phyloP scores from a whole-genome alignment of 768 basidiomycete genomes.

The Podaxis carcinomalis region DNA sequence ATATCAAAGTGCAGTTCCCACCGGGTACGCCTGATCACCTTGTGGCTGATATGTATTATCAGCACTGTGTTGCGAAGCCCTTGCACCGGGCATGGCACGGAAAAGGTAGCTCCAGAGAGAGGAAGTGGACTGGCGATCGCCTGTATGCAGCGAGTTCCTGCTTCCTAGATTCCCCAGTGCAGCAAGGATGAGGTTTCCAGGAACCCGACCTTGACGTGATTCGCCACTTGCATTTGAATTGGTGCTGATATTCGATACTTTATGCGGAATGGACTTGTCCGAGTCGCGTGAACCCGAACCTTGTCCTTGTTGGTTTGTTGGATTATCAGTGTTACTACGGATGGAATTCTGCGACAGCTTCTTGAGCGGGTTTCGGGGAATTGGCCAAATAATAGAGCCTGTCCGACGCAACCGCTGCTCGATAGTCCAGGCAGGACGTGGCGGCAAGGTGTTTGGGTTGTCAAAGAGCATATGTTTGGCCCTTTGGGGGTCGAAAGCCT shows the following conservation, averaged over 20 bases:
- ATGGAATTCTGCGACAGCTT: conserved; percentile 5
- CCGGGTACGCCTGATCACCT: conserved; percentile 2
- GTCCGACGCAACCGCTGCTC: conserved; percentile 4
- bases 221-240: conserved; percentile 29
- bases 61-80: conserved; percentile 6
- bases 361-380: conserved; percentile 6
- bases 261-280: conserved; percentile 18
- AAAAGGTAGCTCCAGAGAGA: conserved; percentile 17
- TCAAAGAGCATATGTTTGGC: conserved; percentile 12
- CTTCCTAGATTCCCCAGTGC: conserved; percentile 24
- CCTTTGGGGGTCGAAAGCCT: not conserved
- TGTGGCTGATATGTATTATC: not conserved
- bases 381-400: conserved; percentile 6
- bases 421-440: conserved; percentile 3
- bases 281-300: not conserved
- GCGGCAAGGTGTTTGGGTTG: conserved; percentile 1
- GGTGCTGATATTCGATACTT: conserved; percentile 24
- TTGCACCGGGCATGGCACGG: conserved; percentile 3
- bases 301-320: not conserved
- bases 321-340: not conserved
- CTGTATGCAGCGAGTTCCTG: conserved; percentile 15
- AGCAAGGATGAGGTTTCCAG: conserved; percentile 31
- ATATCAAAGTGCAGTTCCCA: conserved; percentile 13
- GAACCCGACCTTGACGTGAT: conserved; percentile 22
- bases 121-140: conserved; percentile 17